Evolutionary conservation across 176 grass and related monocot species (phyloP), one percentile per base, ranked within the genome.

Genomic region (Elymus sibiricus): DNA sequence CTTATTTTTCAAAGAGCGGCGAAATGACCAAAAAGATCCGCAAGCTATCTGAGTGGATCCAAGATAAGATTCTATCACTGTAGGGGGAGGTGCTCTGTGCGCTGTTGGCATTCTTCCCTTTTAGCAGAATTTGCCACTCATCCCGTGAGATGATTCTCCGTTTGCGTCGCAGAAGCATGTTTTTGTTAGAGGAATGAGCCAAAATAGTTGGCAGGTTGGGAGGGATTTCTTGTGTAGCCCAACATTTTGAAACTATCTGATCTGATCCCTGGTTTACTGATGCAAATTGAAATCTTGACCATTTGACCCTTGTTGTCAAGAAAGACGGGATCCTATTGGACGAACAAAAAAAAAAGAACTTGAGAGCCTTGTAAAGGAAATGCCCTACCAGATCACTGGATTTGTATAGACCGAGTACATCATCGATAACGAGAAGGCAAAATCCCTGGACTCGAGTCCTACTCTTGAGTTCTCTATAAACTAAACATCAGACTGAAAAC

Each of bases 21-120:
- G 93, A 92, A 29, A 92, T 94, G 96, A 81, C 82, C 11, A 91
- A 78, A 58, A 94, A 92, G 88, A 92, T 94, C 8, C 47, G 73
- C 67, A 77, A 78, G 75, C 70, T 98, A n/a, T 86, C 70, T n/a
- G 90, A 94, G 11, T 90, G 88, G 96, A 46, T 92, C 37, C 40
- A 80, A 24, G 51, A 79, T 22, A 90, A 76, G 31, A 92, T 98
- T 82, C 83, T 81, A 19, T 86, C 79, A 6, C 35, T 92, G 28
- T 92, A 95, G 90, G 13, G 13, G 15, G 68, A 51, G 60, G 64
- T 74, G 32, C 49, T 19, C 49, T 53, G 49, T 53, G 49, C 16
- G 49, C 2, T 0, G 49, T 5, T 19, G 16, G n/a, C 55, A 78
- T 53, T 42, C 31, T 40, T 77, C 32, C 21, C 49, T 15, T 67